These are phyloP conservation scores for Papiliotrema nemorosa DNA, from an alignment of 1,284 basidiomycete species.

Conservation along the genomic window DNA sequence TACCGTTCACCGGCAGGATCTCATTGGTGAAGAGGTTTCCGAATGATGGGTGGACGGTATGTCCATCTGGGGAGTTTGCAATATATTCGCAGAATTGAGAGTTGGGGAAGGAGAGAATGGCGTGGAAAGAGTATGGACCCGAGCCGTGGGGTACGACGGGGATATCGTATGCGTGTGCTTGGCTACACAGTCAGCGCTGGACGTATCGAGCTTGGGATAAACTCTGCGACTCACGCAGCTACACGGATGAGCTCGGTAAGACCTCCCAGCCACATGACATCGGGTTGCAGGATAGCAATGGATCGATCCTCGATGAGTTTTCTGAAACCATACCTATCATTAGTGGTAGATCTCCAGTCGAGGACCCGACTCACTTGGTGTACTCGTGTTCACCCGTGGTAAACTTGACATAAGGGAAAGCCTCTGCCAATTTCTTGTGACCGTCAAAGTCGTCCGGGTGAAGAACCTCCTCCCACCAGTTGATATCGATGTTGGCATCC, in stretches of 20 bases:
- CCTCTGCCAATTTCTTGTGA: constrained; percentile 51
- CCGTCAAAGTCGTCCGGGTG: constrained; percentile 55
- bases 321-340: constrained; percentile 53
- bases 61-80: constrained; percentile 56
- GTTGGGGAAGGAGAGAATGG: constrained; percentile 46
- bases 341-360: neutral
- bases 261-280: constrained; percentile 55
- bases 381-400: constrained; percentile 59
- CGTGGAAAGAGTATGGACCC: constrained; percentile 49
- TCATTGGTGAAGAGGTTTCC: constrained; percentile 57
- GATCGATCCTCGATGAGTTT: constrained; percentile 55
- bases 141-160: constrained; percentile 57
- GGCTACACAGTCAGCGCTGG: too few relatives aligned
- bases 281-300: constrained; percentile 56
- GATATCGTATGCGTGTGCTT: constrained; percentile 46
- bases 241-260: constrained; percentile 57
- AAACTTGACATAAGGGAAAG: constrained; percentile 54
- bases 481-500: constrained; percentile 52
- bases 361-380: constrained; percentile 36
- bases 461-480: constrained; percentile 58
- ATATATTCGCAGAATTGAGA: constrained; percentile 52
- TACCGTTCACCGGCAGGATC: constrained; percentile 53
- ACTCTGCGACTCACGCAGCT: constrained; percentile 48
- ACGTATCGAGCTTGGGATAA: too few relatives aligned
- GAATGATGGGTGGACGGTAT: constrained; percentile 53